Evolutionary conservation across 2,329 filamentous ascomycete species (phyloP).

Genomic region (Sporothrix globosa): DNA sequence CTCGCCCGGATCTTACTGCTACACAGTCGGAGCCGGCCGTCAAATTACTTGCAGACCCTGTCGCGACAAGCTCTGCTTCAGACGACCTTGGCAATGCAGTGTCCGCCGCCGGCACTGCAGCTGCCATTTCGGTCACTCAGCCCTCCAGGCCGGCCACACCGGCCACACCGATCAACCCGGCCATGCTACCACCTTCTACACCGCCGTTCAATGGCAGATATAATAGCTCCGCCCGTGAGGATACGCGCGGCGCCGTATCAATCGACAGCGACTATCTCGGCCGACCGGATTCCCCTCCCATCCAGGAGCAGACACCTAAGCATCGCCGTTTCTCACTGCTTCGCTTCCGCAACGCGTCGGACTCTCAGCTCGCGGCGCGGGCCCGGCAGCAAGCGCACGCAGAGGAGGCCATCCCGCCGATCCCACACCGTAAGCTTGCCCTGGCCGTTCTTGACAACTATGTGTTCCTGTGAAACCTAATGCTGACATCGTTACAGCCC

Average conservation of each 20-base stretch:
- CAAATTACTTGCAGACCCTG: not conserved
- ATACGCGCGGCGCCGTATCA: constrained; percentile 38
- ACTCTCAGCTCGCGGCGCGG: constrained; percentile 79
- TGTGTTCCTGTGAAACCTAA: not conserved
- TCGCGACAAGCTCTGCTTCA: not conserved
- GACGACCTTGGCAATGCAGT: constrained; percentile 35
- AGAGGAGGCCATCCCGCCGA: constrained; percentile 58
- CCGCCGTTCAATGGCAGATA: constrained; percentile 39
- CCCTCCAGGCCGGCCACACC: constrained; percentile 22
- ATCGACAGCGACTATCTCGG: constrained; percentile 38
- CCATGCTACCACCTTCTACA: constrained; percentile 41
- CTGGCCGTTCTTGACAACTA: not conserved
- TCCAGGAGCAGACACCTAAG: constrained; percentile 59
- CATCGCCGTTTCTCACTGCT: constrained; percentile 70
- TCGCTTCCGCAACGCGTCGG: constrained; percentile 88
- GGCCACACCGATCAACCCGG: not conserved
- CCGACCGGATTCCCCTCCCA: constrained; percentile 54
- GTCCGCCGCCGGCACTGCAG: constrained; percentile 38
- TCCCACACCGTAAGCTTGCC: constrained; percentile 58
- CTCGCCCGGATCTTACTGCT: constrained; percentile 8
- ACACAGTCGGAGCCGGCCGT: constrained; percentile 18
- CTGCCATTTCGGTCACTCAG: constrained; percentile 36
- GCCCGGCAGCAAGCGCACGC: constrained; percentile 67
- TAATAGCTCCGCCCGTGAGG: constrained; percentile 33
- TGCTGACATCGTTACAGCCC: constrained; percentile 50